Evolutionary conservation across 148 eudicot species (phyloP).

Genomic region (Spergularia marina): DNA sequence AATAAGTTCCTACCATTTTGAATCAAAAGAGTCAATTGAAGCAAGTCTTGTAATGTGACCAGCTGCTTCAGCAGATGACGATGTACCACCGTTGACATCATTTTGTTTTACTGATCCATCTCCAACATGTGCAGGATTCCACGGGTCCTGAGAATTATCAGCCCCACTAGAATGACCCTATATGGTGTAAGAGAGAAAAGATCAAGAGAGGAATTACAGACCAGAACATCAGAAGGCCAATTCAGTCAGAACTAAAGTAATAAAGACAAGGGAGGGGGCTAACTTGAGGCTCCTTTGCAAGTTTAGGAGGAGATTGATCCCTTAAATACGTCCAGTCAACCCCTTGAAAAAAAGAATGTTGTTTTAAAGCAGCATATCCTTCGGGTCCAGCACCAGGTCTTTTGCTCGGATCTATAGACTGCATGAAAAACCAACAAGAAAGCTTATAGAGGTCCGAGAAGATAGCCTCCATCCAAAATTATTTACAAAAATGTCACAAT

Average conservation of each 20-base stretch:
- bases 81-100: constrained; percentile 55
- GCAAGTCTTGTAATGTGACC: constrained; percentile 84
- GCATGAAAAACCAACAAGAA: constrained; percentile 19
- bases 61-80: constrained; percentile 63
- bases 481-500: too few relatives aligned
- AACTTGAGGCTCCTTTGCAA: constrained; percentile 70
- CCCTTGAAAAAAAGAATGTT: constrained; percentile 77
- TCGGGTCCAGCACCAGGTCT: constrained; percentile 96
- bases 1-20: constrained; percentile 64
- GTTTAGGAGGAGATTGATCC: constrained; percentile 64
- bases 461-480: not conserved
- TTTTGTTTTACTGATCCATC: constrained; percentile 50
- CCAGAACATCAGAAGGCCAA: constrained; percentile 3
- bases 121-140: constrained; percentile 78
- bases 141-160: constrained; percentile 57
- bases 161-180: constrained; percentile 50
- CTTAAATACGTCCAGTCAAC: constrained; percentile 78
- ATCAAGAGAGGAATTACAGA: constrained; percentile 7
- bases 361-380: constrained; percentile 74
- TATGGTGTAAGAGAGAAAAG: constrained; percentile 15
- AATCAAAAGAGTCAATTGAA: constrained; percentile 95
- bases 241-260: not conserved
- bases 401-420: constrained; percentile 86
- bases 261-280: not conserved
- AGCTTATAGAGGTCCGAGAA: not conserved